phyloP scores from a whole-genome alignment of 768 basidiomycete species.

The Saitozyma sp. region DNA sequence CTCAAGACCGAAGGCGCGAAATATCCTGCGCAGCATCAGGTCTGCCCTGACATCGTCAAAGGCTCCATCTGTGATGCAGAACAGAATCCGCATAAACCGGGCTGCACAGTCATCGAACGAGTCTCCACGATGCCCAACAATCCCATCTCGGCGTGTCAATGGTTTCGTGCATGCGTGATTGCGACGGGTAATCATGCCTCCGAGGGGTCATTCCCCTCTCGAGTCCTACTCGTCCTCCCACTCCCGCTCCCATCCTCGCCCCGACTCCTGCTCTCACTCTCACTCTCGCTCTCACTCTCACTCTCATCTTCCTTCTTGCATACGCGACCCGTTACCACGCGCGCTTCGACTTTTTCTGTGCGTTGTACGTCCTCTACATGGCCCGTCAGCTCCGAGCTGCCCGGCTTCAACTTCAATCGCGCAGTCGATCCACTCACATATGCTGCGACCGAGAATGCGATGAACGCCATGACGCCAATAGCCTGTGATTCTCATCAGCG shows the following conservation, averaged over 20 bases:
- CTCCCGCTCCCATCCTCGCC: slow-evolving; percentile 3
- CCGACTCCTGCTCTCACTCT: slow-evolving; percentile 9
- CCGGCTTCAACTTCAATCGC: background rate
- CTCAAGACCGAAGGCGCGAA: too few relatives aligned
- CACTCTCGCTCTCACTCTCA: slow-evolving; percentile 13
- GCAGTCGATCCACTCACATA: slow-evolving; percentile 33
- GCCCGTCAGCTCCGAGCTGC: slow-evolving; percentile 2
- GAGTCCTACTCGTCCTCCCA: background rate
- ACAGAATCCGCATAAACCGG: too few relatives aligned
- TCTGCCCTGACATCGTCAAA: too few relatives aligned
- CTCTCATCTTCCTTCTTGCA: slow-evolving; percentile 59
- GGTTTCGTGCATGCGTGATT: too few relatives aligned
- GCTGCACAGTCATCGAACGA: too few relatives aligned
- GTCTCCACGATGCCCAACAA: too few relatives aligned
- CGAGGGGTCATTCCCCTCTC: background rate
- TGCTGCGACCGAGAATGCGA: slow-evolving; percentile 51
- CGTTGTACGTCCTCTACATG: slow-evolving; percentile 47
- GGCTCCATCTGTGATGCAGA: too few relatives aligned
- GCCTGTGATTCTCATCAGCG: slow-evolving; percentile 19
- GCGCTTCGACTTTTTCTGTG: slow-evolving; percentile 43
- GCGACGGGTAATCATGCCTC: too few relatives aligned
- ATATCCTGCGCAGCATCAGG: too few relatives aligned
- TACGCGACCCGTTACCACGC: slow-evolving; percentile 27
- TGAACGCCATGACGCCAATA: slow-evolving; percentile 47
- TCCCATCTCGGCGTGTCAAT: too few relatives aligned